Evolutionary conservation across 352 stramenopile species (phyloP).

Genomic region (Saprolegnia diclina): DNA sequence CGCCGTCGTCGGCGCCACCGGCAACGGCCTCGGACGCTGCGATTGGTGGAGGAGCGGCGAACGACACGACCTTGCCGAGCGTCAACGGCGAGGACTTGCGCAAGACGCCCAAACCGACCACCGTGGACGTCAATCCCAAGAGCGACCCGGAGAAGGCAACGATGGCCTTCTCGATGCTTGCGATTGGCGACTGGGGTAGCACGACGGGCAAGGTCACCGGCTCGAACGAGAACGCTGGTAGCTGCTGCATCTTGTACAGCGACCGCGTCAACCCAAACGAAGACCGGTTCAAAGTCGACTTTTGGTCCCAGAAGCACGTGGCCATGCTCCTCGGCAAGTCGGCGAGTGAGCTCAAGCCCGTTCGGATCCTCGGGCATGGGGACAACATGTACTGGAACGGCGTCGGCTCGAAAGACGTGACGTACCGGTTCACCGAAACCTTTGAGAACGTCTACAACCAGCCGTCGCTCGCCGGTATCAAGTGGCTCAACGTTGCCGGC

Average conservation of each 20-base stretch:
- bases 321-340: conserved; percentile 27
- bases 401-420: conserved; percentile 44
- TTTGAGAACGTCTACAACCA: conserved; percentile 66
- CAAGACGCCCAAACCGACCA: not conserved
- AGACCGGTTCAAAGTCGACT: conserved; percentile 11
- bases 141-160: conserved; percentile 26
- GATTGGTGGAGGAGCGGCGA: not conserved
- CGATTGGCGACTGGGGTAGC: conserved; percentile 79
- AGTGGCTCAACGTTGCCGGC: conserved; percentile 64
- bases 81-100: not conserved
- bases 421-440: conserved; percentile 57
- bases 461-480: conserved; percentile 43
- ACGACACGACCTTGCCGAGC: not conserved
- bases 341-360: conserved; percentile 40
- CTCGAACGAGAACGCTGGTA: conserved; percentile 37
- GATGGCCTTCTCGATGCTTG: conserved; percentile 65
- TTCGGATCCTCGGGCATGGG: conserved; percentile 60
- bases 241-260: conserved; percentile 85
- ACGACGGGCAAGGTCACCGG: conserved; percentile 55
- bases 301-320: conserved; percentile 18
- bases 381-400: conserved; percentile 84
- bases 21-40: too few relatives aligned
- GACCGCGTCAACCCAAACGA: conserved; percentile 6
- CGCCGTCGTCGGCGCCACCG: too few relatives aligned
- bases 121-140: not conserved